Evolutionary conservation across 768 basidiomycete species (phyloP).

Genomic region (Leccinum incarnatum): DNA sequence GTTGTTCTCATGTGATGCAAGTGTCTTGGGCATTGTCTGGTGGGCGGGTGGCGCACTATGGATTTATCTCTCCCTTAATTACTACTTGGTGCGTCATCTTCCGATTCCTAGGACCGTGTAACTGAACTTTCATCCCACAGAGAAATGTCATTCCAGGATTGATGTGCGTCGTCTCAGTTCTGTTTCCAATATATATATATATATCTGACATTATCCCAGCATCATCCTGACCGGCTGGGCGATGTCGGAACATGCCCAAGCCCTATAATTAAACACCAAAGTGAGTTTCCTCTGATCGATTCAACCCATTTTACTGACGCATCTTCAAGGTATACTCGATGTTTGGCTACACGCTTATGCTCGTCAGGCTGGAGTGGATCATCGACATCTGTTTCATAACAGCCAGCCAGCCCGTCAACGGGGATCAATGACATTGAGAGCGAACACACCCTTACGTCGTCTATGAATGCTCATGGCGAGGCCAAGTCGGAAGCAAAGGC

Average conservation of each 20-base stretch:
- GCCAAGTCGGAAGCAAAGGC: slow-evolving; percentile 34
- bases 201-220: no score
- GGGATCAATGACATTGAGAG: slow-evolving; percentile 51
- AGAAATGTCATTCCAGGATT: no score
- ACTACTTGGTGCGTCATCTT: slow-evolving; percentile 55
- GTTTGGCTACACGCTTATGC: slow-evolving; percentile 85
- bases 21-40: slow-evolving; percentile 59
- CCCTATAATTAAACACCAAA: slow-evolving; percentile 78
- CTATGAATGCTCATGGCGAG: slow-evolving; percentile 13
- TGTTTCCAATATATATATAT: no score
- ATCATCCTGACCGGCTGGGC: slow-evolving; percentile 86
- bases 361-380: slow-evolving; percentile 78
- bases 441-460: slow-evolving; percentile 63
- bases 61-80: slow-evolving; percentile 73
- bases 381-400: slow-evolving; percentile 82
- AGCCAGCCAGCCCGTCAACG: slow-evolving; percentile 28
- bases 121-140: no score
- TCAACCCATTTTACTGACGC: neutral
- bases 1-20: slow-evolving; percentile 22
- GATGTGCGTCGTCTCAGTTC: no score
- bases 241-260: slow-evolving; percentile 88
- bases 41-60: slow-evolving; percentile 94
- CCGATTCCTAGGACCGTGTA: no score
- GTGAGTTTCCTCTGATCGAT: slow-evolving; percentile 33
- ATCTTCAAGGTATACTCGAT: slow-evolving; percentile 64